A percentile compares a stretch with the other conserved stretches of the same genome.
Conservation (phyloP, 345 rosid species). For the Eucalyptus marginata region DNA sequence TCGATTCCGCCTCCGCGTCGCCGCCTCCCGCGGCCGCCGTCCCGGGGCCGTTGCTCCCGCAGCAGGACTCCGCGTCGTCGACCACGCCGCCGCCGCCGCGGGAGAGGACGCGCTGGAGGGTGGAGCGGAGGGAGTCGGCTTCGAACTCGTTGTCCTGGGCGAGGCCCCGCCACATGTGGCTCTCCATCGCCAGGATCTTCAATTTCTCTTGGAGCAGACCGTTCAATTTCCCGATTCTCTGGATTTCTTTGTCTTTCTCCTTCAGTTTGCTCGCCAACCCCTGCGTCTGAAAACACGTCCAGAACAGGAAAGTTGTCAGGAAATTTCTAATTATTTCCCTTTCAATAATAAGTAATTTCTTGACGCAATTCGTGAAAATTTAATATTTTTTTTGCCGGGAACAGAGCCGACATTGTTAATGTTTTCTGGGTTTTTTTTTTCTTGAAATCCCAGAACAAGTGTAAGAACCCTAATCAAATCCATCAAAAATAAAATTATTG, state of each 20-base stretch:
- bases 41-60: slow-evolving; percentile 44
- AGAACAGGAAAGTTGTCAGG: not conserved
- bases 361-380: not conserved
- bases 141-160: slow-evolving; percentile 66
- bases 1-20: not conserved
- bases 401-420: not conserved
- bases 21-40: not conserved
- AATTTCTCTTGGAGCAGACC: slow-evolving; percentile 53
- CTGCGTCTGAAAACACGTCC: slow-evolving; percentile 14
- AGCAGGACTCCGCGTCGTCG: slow-evolving; percentile 50
- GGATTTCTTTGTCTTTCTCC: slow-evolving; percentile 51
- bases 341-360: not conserved
- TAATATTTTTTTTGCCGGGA: too few relatives aligned
- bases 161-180: slow-evolving; percentile 52
- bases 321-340: not conserved
- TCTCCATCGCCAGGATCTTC: slow-evolving; percentile 32
- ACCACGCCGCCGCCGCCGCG: slow-evolving; percentile 4
- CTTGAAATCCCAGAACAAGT: not conserved
- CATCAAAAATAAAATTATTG: not conserved
- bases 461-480: not conserved
- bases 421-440: not conserved
- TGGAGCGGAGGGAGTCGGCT: slow-evolving; percentile 42
- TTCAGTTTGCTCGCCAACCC: slow-evolving; percentile 23
- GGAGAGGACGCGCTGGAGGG: slow-evolving; percentile 50
- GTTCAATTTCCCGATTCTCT: slow-evolving; percentile 29